Conservation (phyloP, 2,329 filamentous ascomycete genomes). For the Xylariaceae sp. region DNA sequence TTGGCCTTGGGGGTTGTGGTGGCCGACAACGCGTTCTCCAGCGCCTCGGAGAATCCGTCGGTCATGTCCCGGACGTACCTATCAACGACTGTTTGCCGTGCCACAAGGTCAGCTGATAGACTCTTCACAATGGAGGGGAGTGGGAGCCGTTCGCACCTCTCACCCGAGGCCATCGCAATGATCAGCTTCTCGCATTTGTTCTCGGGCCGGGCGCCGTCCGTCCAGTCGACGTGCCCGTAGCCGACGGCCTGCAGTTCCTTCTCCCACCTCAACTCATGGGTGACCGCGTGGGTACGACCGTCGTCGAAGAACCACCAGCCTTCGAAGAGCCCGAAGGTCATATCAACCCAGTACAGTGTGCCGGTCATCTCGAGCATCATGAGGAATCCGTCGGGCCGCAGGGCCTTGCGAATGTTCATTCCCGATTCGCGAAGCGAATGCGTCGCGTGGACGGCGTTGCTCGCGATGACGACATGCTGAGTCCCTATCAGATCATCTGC, state of each 20-base stretch:
- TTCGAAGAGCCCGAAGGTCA: constrained; percentile 42
- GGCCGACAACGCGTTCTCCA: constrained; percentile 30
- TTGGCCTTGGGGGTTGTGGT: constrained; percentile 19
- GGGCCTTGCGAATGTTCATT: constrained; percentile 29
- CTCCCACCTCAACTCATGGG: constrained; percentile 28
- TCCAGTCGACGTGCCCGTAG: constrained; percentile 37
- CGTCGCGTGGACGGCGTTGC: constrained; percentile 43
- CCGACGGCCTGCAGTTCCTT: constrained; percentile 29
- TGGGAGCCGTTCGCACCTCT: constrained; percentile 23
- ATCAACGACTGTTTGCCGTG: constrained; percentile 21
- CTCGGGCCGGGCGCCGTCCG: constrained; percentile 33
- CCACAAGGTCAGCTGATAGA: constrained; percentile 23
- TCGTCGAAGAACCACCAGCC: constrained; percentile 45
- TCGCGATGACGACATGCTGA: constrained; percentile 40
- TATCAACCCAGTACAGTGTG: constrained; percentile 36
- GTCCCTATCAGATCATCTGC: constrained; percentile 25
- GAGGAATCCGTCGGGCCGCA: constrained; percentile 40
- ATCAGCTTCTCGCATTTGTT: constrained; percentile 33
- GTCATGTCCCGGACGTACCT: constrained; percentile 17
- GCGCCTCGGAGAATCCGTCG: constrained; percentile 12
- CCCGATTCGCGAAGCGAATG: constrained; percentile 30
- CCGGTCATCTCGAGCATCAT: constrained; percentile 41
- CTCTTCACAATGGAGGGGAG: constrained; percentile 19
- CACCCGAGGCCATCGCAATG: constrained; percentile 33
- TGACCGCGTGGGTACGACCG: constrained; percentile 32